Evolutionary conservation across 2,329 filamentous ascomycete species (phyloP), one percentile per base, ranked within the genome.

Genomic region (Stemphylium vesicarium): DNA sequence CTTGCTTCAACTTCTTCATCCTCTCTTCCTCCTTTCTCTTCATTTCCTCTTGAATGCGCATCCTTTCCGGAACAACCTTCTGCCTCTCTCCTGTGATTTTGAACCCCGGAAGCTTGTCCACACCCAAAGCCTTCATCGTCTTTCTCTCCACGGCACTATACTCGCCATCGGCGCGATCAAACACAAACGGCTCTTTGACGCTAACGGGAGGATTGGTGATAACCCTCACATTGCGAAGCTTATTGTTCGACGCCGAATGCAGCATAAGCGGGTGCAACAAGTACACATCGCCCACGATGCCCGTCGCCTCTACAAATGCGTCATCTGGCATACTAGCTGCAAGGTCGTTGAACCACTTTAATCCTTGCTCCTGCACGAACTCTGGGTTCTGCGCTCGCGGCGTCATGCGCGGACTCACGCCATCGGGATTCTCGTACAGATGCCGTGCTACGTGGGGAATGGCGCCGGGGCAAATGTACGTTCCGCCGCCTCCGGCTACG

Each of bases 371-470:
- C 22, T 75, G 62, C 18, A 64, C 56, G 60, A 84, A 84, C 2
- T 75, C 75, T 0, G 78, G 75, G 37, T 85, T 77, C 9, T 78
- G 46, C 1, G 56, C 79, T 1, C 86, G 77, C 0, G 85, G 83
- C 18, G 79, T 79, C 86, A 90, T 89, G 29, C 82, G 81, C n/a
- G 87, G 86, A 20, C 81, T 84, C 16, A 89, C 84, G 1, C 88
- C 88, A 57, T 85, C 83, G 0, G 87, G 86, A 63, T 90, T 81
- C 2, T 84, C 80, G 59, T 84, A 79, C 64, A 82, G 62, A 63
- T 87, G 82, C 52, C 77, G 75, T 0, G 87, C 87, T 2, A 90
- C 78, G 24, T 76, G 72, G 3, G 80, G 78, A 44, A 88, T 85
- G 0, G 82, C 86, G 46, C 82, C 79, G 0, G 85, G 82, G 63